Percentiles rank a stretch among this genome's conserved stretches.
Evolutionary conservation across 257 asterid genomes (phyloP).

Genomic region (Solanum medicagineum): DNA sequence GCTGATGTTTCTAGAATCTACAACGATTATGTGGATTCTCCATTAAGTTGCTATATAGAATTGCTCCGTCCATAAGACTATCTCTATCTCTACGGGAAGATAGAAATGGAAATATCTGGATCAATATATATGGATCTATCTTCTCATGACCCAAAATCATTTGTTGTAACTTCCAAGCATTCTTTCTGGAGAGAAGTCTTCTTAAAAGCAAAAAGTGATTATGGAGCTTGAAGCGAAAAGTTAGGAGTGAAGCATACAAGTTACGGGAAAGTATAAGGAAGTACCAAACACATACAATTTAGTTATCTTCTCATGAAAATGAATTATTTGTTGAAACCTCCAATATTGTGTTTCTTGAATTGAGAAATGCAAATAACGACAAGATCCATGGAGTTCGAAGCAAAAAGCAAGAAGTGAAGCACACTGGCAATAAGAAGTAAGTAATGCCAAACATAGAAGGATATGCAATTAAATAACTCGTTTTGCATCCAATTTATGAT

Average conservation of each 20-base stretch:
- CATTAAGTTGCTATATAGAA: not conserved
- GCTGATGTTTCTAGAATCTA: not conserved
- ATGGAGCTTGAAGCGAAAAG: not conserved
- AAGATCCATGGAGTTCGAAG: not conserved
- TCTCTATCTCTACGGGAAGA: not conserved
- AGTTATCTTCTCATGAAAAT: not conserved
- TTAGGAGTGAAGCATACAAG: not conserved
- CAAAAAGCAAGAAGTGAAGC: not conserved
- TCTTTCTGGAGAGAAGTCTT: not conserved
- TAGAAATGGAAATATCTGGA: not conserved
- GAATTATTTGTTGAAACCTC: not conserved
- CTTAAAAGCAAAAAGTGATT: not conserved
- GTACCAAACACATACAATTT: not conserved
- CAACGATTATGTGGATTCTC: not conserved
- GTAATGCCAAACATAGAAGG: not conserved
- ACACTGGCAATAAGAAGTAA: not conserved
- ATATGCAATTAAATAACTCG: not conserved
- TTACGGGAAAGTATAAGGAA: not conserved
- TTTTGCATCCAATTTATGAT: not conserved
- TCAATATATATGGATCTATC: not conserved
- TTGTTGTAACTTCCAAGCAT: not conserved
- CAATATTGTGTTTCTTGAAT: not conserved
- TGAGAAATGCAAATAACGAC: not conserved
- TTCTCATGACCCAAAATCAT: not conserved
- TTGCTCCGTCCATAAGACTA: not conserved